Percentiles rank a stretch among this genome's conserved stretches.
Conservation (phyloP, 192 early-diverging fungal species). For the Bifiguratus adelaidae region DNA sequence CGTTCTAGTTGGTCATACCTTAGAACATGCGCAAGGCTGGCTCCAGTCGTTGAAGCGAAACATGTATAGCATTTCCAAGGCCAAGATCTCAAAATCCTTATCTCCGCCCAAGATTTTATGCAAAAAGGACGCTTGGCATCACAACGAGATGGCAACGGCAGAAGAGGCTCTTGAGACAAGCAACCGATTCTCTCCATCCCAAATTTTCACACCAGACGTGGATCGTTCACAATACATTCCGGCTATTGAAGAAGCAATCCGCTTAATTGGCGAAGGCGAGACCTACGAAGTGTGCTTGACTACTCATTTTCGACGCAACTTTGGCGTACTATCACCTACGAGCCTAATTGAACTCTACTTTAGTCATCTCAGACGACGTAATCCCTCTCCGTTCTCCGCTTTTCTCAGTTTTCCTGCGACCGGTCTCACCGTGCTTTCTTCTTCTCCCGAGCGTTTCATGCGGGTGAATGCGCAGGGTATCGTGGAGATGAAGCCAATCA, state of each 20-base stretch:
- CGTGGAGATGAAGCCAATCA: constrained; percentile 95
- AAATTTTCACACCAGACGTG: constrained; percentile 27
- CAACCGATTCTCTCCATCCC: too few species aligned
- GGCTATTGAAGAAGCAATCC: constrained; percentile 41
- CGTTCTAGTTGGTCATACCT: too few species aligned
- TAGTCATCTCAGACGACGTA: constrained; percentile 47
- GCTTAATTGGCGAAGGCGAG: constrained; percentile 71
- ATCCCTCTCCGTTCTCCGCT: constrained; percentile 83
- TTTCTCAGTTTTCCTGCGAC: constrained; percentile 44
- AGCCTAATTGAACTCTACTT: constrained; percentile 45
- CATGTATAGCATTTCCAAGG: too few species aligned
- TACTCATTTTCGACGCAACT: constrained; percentile 51
- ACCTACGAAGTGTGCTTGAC: constrained; percentile 96
- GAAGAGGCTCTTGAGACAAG: too few species aligned
- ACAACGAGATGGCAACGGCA: too few species aligned
- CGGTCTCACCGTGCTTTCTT: constrained; percentile 13
- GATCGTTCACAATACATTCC: constrained; percentile 35
- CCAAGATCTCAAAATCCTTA: too few species aligned
- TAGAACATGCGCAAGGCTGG: too few species aligned
- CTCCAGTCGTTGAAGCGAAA: too few species aligned
- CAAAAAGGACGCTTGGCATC: too few species aligned
- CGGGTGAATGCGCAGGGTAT: constrained; percentile 23
- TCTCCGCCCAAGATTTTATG: too few species aligned
- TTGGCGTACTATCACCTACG: constrained; percentile 11
- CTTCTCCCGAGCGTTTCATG: constrained; percentile 74